Evolutionary conservation across 202 grass and related monocot species (phyloP).

Genomic region (Elaeis oleifera): DNA sequence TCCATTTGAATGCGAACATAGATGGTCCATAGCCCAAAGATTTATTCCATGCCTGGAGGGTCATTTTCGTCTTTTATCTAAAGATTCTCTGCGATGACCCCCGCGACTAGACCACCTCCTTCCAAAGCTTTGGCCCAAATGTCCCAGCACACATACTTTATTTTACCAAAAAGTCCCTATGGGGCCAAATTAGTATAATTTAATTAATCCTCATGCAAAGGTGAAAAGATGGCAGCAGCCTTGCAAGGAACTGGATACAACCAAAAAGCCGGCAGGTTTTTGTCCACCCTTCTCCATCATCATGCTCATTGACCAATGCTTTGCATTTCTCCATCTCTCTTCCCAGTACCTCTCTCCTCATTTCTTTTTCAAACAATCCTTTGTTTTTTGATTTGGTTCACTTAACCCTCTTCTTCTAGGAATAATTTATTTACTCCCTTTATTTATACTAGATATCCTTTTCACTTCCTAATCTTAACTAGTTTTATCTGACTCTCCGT

Average conservation of each 20-base stretch:
- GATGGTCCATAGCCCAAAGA: not conserved
- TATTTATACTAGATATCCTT: not conserved
- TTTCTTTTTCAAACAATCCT: not conserved
- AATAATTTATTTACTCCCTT: not conserved
- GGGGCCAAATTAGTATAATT: too few relatives aligned
- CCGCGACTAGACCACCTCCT: too few relatives aligned
- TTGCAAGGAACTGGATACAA: not conserved
- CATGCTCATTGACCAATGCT: not conserved
- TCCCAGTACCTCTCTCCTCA: not conserved
- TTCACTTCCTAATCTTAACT: not conserved
- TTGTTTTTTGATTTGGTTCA: not conserved
- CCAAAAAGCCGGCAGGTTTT: conserved; percentile 5
- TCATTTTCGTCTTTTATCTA: not conserved
- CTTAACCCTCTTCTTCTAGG: not conserved
- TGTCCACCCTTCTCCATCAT: not conserved
- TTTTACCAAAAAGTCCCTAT: not conserved
- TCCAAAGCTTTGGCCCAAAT: too few relatives aligned
- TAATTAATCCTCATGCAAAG: too few relatives aligned
- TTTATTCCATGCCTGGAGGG: not conserved
- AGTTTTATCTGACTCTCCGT: not conserved
- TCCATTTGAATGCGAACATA: not conserved
- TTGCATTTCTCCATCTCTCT: not conserved
- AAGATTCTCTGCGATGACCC: not conserved
- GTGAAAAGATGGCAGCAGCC: not conserved
- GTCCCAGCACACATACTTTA: too few relatives aligned